Base-by-base conservation (phyloP, 345 rosid species). In the Salix exigua region DNA sequence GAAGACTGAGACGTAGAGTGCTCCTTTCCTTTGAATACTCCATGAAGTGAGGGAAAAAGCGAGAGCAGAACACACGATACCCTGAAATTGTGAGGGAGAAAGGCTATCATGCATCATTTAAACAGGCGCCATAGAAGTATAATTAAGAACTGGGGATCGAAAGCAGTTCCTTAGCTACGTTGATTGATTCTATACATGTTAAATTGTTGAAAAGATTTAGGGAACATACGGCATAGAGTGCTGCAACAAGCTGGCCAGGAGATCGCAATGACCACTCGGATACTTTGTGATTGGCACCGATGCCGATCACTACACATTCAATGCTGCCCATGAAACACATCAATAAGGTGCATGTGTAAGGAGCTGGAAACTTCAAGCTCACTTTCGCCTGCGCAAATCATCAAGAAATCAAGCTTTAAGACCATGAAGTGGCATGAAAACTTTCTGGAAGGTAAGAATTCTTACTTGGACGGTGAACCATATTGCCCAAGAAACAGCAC, bases 401-500 rank as follows among this genome's bases (percentile, higher is more conserved):
- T n/a, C 46, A 26, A 17, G 38, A 19, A 60, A 73, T 6, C 5
- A 25, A 73, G 16, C 17, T 61, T 33, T 25, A 23, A 16, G 16
- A 28, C 63, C 63, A 21, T 19, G 26, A 63, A 23, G 6, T 25
- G 28, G 28, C 35, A n/a, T 28, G 40, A 65, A 14, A 30, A 33
- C 17, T 11, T 19, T 19, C 3, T 42, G 0, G 40, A 70, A 70
- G 14, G 3, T 23, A 40, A 14, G 12, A 23, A 1, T 50, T 33
- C 74, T 83, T 82, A 92, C 98, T 86, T 94, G 98, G 71, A 94
- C 77, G 71, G 92, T 85, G 82, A 91, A 87, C 98, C 99, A 96
- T 5, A 87, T 46, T 3, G 99, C 86, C 92, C n/a, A n/a, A n/a
- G n/a, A n/a, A n/a, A n/a, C 96, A 7, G 91, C 64, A 75, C 91